Base-by-base conservation (phyloP, 352 stramenopile genomes). In the Thraustotheca clavata region DNA sequence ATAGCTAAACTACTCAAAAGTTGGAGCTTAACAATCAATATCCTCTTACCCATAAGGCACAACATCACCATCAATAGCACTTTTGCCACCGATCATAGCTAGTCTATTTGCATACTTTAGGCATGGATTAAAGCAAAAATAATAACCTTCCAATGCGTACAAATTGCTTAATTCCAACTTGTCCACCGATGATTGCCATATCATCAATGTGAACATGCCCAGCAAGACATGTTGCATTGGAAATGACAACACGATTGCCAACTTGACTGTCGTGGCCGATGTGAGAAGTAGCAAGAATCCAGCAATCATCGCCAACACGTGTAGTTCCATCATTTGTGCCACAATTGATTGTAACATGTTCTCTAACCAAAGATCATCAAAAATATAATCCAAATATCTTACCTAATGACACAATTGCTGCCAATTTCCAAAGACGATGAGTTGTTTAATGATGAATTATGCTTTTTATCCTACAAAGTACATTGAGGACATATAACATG, bases 331-430 rank as follows among this genome's bases (percentile, higher is more conserved):
- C 61, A 1, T 33, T 90, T 39, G 83, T 91, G 60, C 82, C 83
- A 26, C 80, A 76, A 59, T 93, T 83, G 54, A 93, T 83, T 16
- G 84, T 93, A 20, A 87, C 84, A 66, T 91, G 84, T 61, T 93
- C 84, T 2, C 60, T 68, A 32, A n/a, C 46, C 20, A 2, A 9
- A 43, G 1, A 1, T n/a, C 16, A 27, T 49, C 8, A 47, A 22
- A 11, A 32, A 36, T 54, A 27, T 4, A 1, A 33, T 18, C 48
- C 14, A 41, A 49, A 22, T 24, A 35, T 35, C 18, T 27, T 54
- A 65, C 57, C 83, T 78, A 62, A 92, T 89, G 46, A 89, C 70
- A 70, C 81, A 91, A 69, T 89, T 77, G 39, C 66, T 71, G 26
- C 83, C 83, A 24, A 93, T 75, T 14, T 70, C 69, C 2, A 91